These are phyloP conservation scores for Neckera pumila DNA, from an alignment of 225 moss, liverwort and hornwort species.

Conservation along the genomic window DNA sequence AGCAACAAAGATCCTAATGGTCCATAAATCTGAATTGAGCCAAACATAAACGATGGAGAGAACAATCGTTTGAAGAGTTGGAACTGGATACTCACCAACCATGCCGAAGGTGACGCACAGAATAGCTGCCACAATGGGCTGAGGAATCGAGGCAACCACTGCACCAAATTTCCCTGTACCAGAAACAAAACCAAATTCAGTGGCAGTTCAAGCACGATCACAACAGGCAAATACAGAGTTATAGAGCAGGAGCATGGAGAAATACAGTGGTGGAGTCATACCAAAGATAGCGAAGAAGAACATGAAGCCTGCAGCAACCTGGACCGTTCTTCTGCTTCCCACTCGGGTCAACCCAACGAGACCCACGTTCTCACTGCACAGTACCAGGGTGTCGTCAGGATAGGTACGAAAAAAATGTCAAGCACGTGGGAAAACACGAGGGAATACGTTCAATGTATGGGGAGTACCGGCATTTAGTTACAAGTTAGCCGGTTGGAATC, in stretches of 20 bases:
- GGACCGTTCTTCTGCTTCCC: conserved; percentile 60
- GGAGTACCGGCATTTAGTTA: no score
- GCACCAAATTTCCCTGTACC: conserved; percentile 35
- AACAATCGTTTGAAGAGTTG: background rate
- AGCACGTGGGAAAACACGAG: background rate
- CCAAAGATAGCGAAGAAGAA: conserved; percentile 49
- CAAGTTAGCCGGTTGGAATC: no score
- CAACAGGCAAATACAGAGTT: background rate
- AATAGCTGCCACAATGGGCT: conserved; percentile 50
- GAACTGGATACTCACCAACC: conserved; percentile 25
- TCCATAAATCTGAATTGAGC: background rate
- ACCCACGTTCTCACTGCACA: conserved; percentile 79
- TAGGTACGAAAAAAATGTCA: background rate
- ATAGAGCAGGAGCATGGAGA: background rate
- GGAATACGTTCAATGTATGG: no score
- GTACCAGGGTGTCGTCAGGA: background rate
- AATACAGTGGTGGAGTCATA: background rate
- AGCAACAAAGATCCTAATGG: background rate
- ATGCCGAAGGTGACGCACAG: conserved; percentile 45
- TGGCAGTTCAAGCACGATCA: background rate
- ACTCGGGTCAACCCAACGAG: conserved; percentile 73
- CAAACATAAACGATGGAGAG: background rate
- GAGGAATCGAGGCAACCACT: conserved; percentile 40
- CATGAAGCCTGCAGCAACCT: conserved; percentile 63
- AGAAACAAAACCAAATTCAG: background rate